phyloP scores from a whole-genome alignment of 2,329 filamentous ascomycete species.

The Cordyceps pruinosa region DNA sequence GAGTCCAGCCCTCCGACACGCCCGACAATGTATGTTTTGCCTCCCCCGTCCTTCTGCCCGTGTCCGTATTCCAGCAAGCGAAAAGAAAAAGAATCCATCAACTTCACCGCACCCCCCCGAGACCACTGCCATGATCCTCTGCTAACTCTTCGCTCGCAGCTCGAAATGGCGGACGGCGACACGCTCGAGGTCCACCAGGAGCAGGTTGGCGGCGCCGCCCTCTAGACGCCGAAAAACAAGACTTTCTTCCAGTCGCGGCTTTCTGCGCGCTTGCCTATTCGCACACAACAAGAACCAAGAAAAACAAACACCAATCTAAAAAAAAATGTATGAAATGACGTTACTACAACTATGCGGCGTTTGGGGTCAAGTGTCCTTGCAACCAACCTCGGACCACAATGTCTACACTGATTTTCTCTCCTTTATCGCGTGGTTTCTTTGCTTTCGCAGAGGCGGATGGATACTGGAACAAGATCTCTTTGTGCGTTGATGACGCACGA shows the following conservation, averaged over 20 bases:
- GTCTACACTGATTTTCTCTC: constrained; percentile 8
- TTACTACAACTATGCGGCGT: constrained; percentile 10
- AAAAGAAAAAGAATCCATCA: too few relatives aligned
- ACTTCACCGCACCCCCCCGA: neutral
- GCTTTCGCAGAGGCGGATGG: neutral
- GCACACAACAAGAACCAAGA: neutral
- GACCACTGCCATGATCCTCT: constrained; percentile 10
- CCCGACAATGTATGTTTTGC: constrained; percentile 72
- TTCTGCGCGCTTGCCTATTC: neutral
- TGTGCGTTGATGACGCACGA: neutral
- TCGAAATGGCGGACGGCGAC: constrained; percentile 95
- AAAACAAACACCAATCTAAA: neutral
- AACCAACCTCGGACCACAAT: neutral
- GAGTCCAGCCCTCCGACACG: constrained; percentile 82
- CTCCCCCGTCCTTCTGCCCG: neutral
- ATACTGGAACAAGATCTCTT: neutral
- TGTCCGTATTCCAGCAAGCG: neutral
- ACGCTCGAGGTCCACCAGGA: constrained; percentile 97
- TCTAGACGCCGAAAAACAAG: neutral
- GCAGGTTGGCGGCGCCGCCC: constrained; percentile 67
- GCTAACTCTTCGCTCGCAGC: constrained; percentile 42
- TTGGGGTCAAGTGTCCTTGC: constrained; percentile 6
- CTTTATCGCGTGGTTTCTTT: neutral
- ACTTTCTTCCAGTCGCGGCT: neutral
- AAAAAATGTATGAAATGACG: constrained; percentile 12